Evolutionary conservation across 2,329 filamentous ascomycete species (phyloP).

Genomic region (Pestalotiopsis sp.): DNA sequence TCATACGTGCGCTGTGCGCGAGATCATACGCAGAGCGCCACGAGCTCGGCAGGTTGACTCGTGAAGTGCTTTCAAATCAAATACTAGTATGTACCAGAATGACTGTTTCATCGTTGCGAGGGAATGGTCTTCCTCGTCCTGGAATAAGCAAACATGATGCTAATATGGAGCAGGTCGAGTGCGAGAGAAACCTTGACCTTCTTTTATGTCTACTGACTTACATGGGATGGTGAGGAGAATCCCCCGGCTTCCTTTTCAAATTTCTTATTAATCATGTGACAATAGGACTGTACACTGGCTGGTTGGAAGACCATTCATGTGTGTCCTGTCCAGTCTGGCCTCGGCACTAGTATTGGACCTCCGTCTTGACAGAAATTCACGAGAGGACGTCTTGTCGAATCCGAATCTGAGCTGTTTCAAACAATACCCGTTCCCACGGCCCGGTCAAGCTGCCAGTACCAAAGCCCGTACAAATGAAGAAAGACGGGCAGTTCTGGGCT

Average conservation of each 20-base stretch:
- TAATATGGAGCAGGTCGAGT: constrained; percentile 30
- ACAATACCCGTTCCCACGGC: constrained; percentile 23
- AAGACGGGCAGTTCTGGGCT: constrained; percentile 19
- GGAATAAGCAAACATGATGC: background rate
- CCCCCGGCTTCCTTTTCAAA: too few species aligned
- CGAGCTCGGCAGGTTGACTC: constrained; percentile 39
- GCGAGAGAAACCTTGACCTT: constrained; percentile 52
- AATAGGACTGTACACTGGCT: constrained; percentile 36
- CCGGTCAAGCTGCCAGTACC: constrained; percentile 11
- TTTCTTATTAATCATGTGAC: constrained; percentile 4
- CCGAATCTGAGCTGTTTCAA: constrained; percentile 15
- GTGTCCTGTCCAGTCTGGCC: constrained; percentile 43
- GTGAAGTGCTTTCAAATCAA: constrained; percentile 44
- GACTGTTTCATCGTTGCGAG: too few species aligned
- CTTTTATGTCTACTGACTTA: constrained; percentile 49
- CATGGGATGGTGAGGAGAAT: constrained; percentile 42
- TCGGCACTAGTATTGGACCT: constrained; percentile 46
- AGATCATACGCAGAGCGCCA: constrained; percentile 41
- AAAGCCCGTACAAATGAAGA: constrained; percentile 19
- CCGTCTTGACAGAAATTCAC: constrained; percentile 35
- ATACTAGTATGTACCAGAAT: constrained; percentile 33
- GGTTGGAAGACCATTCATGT: constrained; percentile 42
- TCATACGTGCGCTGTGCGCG: constrained; percentile 46
- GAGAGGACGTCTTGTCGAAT: constrained; percentile 19
- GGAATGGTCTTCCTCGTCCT: too few species aligned